Base-by-base conservation (phyloP, 2,329 filamentous ascomycete species). In the Colletotrichum navitas region DNA sequence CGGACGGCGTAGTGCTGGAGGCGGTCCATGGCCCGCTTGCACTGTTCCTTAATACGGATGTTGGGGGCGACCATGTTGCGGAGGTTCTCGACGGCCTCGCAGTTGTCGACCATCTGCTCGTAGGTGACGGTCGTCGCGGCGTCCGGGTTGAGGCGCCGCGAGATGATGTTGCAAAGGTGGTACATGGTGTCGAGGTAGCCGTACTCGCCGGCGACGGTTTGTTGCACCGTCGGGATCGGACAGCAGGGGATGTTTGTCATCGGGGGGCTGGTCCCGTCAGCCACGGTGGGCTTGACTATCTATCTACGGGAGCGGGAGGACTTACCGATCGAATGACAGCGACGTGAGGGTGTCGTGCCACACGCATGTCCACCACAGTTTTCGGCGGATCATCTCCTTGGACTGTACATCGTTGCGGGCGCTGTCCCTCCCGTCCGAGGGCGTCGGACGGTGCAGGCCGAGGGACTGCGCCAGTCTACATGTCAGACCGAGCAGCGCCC, bases 291-390 rank as follows among this genome's bases (percentile, higher is more conserved):
- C 21, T 47, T 36, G 21, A 21, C n/a, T n/a, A 45, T 11, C 43
- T 26, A 29, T 16, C 24, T 39, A 7, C 11, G 5, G 24, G 43
- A 32, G 21, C 6, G 1, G 1, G n/a, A 21, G 18, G 11, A 12
- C 80, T 75, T 80, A 88, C 86, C 90, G 84, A 75, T 92, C 90
- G 77, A 92, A 92, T 0, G 90, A 91, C 2, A 92, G 79, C 0
- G 90, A 92, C 0, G 89, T 90, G 26, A 92, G 80, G 7, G 88
- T 91, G 68, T 92, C 90, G 74, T 92, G 90, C 90, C 90, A 92
- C 12, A 90, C 85, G 74, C 88, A 90, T 5, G 88, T 90, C 90
- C 90, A 88, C 89, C 89, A 89, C 54, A 90, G 78, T 63, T 86
- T 87, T 47, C 87, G 82, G 39, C 89, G 81, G 63, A 89, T 83